Conservation (phyloP, 805 yeast genomes). For the Ogataea siamensis region DNA sequence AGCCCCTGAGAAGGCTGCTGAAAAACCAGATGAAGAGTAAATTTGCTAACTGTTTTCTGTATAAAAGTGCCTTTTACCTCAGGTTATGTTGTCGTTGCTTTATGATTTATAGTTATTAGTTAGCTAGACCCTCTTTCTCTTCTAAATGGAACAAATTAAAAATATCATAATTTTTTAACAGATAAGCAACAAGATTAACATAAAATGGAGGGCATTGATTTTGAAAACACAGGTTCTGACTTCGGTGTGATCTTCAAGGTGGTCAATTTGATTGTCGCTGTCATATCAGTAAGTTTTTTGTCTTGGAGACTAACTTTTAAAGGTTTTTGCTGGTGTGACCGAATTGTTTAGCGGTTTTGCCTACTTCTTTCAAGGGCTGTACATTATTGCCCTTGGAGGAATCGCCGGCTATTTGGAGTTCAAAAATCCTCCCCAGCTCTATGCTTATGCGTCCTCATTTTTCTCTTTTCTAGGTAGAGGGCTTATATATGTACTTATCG, state of each 20-base stretch:
- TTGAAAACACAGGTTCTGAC: conserved; percentile 45
- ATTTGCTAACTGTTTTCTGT: conserved; percentile 23
- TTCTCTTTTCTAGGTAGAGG: conserved; percentile 79
- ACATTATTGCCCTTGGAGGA: conserved; percentile 52
- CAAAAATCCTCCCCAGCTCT: conserved; percentile 57
- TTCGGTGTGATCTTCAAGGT: conserved; percentile 45
- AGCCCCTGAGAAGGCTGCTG: conserved; percentile 35
- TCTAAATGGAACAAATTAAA: conserved; percentile 11
- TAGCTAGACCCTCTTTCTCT: conserved; percentile 21
- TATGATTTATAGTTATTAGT: conserved; percentile 24
- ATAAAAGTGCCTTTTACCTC: conserved; percentile 23
- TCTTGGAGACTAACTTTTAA: neutral
- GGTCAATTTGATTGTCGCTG: conserved; percentile 56
- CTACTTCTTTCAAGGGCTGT: conserved; percentile 57
- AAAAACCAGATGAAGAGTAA: conserved; percentile 32
- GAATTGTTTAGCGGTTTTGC: conserved; percentile 43
- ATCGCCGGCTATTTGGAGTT: conserved; percentile 47
- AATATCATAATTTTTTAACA: conserved; percentile 5
- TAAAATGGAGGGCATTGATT: conserved; percentile 39
- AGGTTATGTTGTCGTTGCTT: conserved; percentile 24
- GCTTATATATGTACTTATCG: conserved; percentile 51
- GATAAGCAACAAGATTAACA: conserved; percentile 1
- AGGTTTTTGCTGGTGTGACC: conserved; percentile 48
- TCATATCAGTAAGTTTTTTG: conserved; percentile 43
- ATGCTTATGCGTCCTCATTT: conserved; percentile 63